Evolutionary conservation across 2,329 filamentous ascomycete species (phyloP), one percentile per base, ranked within the genome.

Genomic region (Alternaria brassicae): DNA sequence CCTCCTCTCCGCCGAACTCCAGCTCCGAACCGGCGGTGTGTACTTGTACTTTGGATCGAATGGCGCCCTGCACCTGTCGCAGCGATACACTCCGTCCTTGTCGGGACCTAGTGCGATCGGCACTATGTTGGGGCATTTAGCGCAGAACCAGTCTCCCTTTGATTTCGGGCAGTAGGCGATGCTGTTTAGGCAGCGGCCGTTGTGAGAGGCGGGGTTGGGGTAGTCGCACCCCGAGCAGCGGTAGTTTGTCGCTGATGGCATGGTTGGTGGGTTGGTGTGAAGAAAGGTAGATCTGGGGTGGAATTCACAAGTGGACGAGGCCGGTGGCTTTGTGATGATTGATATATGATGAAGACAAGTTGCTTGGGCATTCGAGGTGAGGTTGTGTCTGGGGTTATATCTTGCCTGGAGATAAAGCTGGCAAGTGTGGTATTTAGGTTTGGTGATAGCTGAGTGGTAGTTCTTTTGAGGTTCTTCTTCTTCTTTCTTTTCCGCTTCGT

Each of bases 31-130:
- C 19, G 44, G 44, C 13, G 44, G 44, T 9, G 44, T 48, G 21
- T 48, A 48, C 44, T 48, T 48, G 44, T 36, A 48, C 28, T 48
- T 48, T 34, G 44, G 28, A n/a, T 48, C 44, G 21, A 48, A 48
- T 19, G 44, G 19, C 30, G 44, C 44, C 9, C 13, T 34, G 21
- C 44, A 48, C 44, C 21, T 32, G 12, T 48, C 44, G 13, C 44
- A 48, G 28, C 44, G 30, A 6, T 48, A 48, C 19, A 48, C 44
- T 3, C 44, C 44, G 19, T 48, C 44, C 30, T 48, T 36, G 15
- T 48, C 44, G 2, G 19, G 32, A 1, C 44, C 30, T 28, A 48
- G 44, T 36, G 44, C 32, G 19, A 48, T 36, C 1, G 28, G 44
- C 44, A 48, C 44, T n/a, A 48, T 48, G 8, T 48, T 48, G 1